Base-by-base conservation (phyloP, 805 yeast species). In the Ogataea ramenticola region DNA sequence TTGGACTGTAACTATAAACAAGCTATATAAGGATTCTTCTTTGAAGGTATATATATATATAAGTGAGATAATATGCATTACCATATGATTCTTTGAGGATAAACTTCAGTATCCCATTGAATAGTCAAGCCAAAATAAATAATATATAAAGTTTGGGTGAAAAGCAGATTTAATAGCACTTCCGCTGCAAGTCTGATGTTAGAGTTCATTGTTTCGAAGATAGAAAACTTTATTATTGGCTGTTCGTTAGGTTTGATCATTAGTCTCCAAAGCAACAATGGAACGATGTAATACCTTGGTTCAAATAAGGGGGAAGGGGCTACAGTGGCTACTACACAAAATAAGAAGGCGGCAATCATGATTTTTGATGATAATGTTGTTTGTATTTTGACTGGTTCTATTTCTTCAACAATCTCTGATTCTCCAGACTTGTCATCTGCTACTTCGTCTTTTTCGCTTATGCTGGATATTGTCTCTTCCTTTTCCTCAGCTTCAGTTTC, bases 231-330 rank as follows among this genome's bases (percentile, higher is more conserved):
- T 8, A 56, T 10, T 17, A 66, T 31, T 3, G 65, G 59, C 31
- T 61, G 55, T 16, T 60, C 53, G 21, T 66, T 62, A 16, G 79
- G 77, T 12, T 64, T 62, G 15, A 73, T 61, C 45, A 78, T 72
- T 2, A 86, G 43, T 52, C 97, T 74, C 79, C 90, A 88, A 34
- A 89, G 61, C 12, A 85, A 59, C 57, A 77, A 80, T 4, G 98
- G 97, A 5, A 88, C 54, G 40, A 91, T 86, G 61, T 83, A 93
- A 60, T 93, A 93, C 46, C 99, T 75, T 40, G 97, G 96, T 62
- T 93, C 99, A 56, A 93, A 81, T 50, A 93, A 68, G 5, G 98
- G 99, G 0, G 96, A 82, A 19, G 98, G 96, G 0, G 85, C 75
- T 19, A 93, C 68, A 0, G 93, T 83, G 6, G 78, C 60, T 1